These are phyloP conservation scores for Penicillium sp. DNA, from an alignment of 2,329 filamentous ascomycete species.

Conservation along the genomic window DNA sequence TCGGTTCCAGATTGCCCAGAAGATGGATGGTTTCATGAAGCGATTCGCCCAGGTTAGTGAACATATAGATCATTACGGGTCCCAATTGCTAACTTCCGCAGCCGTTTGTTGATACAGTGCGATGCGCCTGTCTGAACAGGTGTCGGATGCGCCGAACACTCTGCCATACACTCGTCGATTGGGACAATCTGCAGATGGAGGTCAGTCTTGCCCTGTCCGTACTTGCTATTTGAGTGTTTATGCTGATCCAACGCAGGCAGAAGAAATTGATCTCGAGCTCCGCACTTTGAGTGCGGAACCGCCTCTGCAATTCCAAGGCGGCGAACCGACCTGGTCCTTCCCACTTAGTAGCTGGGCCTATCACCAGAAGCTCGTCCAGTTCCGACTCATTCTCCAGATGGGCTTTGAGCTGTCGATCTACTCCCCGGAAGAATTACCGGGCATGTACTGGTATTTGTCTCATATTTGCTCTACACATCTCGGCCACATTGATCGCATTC, in stretches of 20 bases:
- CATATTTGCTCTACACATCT: conserved; percentile 68
- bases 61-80: not conserved
- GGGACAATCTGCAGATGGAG: conserved; percentile 80
- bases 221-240: not conserved
- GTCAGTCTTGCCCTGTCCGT: conserved; percentile 40
- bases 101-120: conserved; percentile 79
- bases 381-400: conserved; percentile 83
- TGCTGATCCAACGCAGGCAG: conserved; percentile 44
- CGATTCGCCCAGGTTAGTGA: conserved; percentile 50
- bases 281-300: conserved; percentile 62
- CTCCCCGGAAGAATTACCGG: conserved; percentile 75
- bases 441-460: conserved; percentile 90
- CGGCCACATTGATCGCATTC: conserved; percentile 71
- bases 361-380: conserved; percentile 82
- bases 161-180: conserved; percentile 77
- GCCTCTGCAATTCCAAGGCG: conserved; percentile 54
- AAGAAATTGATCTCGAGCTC: conserved; percentile 70
- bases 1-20: conserved; percentile 68
- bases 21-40: conserved; percentile 69
- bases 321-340: conserved; percentile 63
- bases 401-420: conserved; percentile 95
- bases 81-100: conserved; percentile 43
- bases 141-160: conserved; percentile 88
- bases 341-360: conserved; percentile 87
- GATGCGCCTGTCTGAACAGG: conserved; percentile 83